Evolutionary conservation across 441 rosid species (phyloP), one percentile per base, ranked within the genome.

Genomic region (Biscutella laevigata): DNA sequence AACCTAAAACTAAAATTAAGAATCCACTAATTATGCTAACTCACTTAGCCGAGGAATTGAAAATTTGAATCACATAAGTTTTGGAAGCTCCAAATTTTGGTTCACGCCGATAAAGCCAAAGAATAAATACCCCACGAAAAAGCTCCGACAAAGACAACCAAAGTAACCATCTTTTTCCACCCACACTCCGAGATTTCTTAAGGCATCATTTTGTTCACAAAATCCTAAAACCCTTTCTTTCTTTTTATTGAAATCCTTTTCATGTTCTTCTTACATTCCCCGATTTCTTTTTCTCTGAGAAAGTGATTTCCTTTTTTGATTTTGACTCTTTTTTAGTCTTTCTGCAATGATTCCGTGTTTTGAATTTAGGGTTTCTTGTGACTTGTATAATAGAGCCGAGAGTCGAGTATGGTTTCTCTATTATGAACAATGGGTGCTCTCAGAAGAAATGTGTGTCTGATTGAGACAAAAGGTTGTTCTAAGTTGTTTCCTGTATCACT

Each of bases 391-490:
- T 24, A 28, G 27, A 42, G 29, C 51, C 10, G 6, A 32, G 36
- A n/a, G 17, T 44, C 20, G 19, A 15, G 32, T 44, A 35, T 11
- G 11, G 16, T 55, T 4, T 52, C 3, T 51, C n/a, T n/a, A n/a
- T 4, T 3, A 16, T 35, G 0, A 52, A 51, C 62, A 26, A 73
- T 77, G 82, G 74, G 71, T 64, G 71, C 72, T 59, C 43, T 75
- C 29, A 76, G 77, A 42, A 73, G 76, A 72, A 53, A 25, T 22
- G 99, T 78, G 20, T 79, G 78, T 69, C 76, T 86, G 64, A 57
- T 86, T 9, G 68, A 70, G 28, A 74, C 79, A 77, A 88, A 77
- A 51, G 97, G 95, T 44, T 88, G 97, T 77, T 88, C 97, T 5
- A 81, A 76, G 53, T 61, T 88, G 58, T 72, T 88, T 55, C 73